Evolutionary conservation across 306 rosid species (phyloP).

Genomic region (Casuarina equisetifolia): DNA sequence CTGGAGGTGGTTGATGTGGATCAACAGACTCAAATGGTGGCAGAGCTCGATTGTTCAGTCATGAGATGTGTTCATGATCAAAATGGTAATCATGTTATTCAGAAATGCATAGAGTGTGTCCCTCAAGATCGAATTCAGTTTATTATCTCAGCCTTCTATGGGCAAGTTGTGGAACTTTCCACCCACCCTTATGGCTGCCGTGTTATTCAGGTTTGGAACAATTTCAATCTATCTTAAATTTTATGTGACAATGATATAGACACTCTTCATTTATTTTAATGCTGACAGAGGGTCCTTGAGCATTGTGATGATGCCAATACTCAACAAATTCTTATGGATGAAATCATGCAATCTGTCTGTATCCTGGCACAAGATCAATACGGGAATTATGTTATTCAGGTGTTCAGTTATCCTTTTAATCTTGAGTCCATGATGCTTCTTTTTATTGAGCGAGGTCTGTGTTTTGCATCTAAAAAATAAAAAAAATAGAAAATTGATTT

Average conservation of each 20-base stretch:
- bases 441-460: not conserved
- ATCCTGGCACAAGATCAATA: conserved; percentile 91
- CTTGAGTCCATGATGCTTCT: conserved; percentile 14
- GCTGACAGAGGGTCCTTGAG: conserved; percentile 90
- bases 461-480: not conserved
- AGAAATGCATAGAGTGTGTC: conserved; percentile 87
- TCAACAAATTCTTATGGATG: conserved; percentile 83
- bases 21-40: conserved; percentile 84
- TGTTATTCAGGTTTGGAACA: conserved; percentile 78
- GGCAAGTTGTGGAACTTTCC: conserved; percentile 89
- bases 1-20: conserved; percentile 82
- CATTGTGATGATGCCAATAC: conserved; percentile 76
- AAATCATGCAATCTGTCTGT: conserved; percentile 90
- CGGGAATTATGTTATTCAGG: conserved; percentile 99
- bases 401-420: conserved; percentile 25
- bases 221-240: conserved; percentile 11
- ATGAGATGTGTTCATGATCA: conserved; percentile 96
- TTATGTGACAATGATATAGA: conserved; percentile 6
- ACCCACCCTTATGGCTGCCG: conserved; percentile 99
- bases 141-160: conserved; percentile 84
- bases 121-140: conserved; percentile 90
- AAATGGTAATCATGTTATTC: conserved; percentile 96
- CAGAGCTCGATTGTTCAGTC: conserved; percentile 81
- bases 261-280: conserved; percentile 34
- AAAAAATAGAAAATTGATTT: not conserved